Base-by-base conservation (phyloP, 2,329 filamentous ascomycete genomes). In the Colletotrichum limetticola region DNA sequence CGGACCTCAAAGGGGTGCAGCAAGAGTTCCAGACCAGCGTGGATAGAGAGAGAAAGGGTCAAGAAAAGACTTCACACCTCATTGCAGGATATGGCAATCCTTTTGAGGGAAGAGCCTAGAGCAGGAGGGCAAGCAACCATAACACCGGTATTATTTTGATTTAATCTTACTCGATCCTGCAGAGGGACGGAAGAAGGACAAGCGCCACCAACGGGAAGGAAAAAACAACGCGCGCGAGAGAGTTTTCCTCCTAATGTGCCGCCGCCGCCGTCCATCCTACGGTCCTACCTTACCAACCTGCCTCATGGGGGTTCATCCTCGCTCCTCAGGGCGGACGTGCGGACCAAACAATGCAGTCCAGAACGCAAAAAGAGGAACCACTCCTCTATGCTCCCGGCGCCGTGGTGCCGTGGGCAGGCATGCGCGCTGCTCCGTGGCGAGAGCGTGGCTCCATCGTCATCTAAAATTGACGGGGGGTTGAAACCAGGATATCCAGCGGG, bases 361-460 rank as follows among this genome's bases (percentile, higher is more conserved):
- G 32, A 49, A 58, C 5, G 70, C 66, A 30, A 46, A 22, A 19
- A 42, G 22, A 37, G 46, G 37, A n/a, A 30, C 12, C 28, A 32
- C 22, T 26, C 22, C 24, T 32, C 62, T 56, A 22, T 30, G 28
- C 52, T 64, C 46, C 70, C 70, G 55, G 60, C 55, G 42, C 66
- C 55, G 55, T 19, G 60, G 46, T 60, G 66, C 66, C 53, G 69
- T 62, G 32, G 53, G 35, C 58, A 62, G 64, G 65, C 65, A 68
- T 63, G 65, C 58, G 11, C 57, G 53, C 65, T 72, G 65, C 52
- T 35, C 19, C 58, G 65, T 72, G 70, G 59, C 66, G 66, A 64
- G 70, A 72, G 46, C 59, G 55, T 69, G 70, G 60, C 70, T 61
- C 66, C 70, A 66, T 72, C 66, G 35, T 70, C 70, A 70, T 70